Percentiles rank a stretch among this genome's conserved stretches.
Evolutionary conservation across 345 rosid species (phyloP).

Genomic region (Gossypium stocksii): DNA sequence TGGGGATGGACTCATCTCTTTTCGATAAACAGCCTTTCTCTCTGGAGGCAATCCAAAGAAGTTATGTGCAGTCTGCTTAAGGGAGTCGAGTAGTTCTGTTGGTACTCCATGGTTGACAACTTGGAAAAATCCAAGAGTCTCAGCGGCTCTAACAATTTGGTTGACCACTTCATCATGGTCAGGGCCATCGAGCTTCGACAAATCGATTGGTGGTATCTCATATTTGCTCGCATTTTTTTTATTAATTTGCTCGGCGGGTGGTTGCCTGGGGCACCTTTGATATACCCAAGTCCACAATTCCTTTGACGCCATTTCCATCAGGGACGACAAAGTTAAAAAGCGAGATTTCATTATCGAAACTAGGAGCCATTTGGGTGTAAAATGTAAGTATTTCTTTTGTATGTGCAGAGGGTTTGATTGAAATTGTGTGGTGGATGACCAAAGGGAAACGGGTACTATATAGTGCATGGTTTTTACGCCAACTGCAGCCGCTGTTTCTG

Average conservation of each 20-base stretch:
- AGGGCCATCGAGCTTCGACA: background rate
- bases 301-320: constrained; percentile 7
- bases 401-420: background rate
- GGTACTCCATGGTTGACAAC: constrained; percentile 32
- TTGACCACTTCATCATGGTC: constrained; percentile 5
- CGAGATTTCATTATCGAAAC: constrained; percentile 8
- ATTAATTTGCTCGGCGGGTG: constrained; percentile 38
- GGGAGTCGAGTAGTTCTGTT: constrained; percentile 35
- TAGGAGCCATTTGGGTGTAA: background rate
- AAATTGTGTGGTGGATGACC: background rate
- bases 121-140: constrained; percentile 11
- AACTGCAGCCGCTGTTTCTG: no score
- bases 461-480: background rate
- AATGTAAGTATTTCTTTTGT: background rate
- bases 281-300: background rate
- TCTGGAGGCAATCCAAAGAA: constrained; percentile 42
- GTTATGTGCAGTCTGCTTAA: constrained; percentile 38
- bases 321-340: background rate
- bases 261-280: constrained; percentile 16
- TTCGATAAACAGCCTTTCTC: constrained; percentile 37
- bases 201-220: background rate
- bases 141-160: constrained; percentile 7
- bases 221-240: constrained; percentile 14
- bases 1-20: constrained; percentile 47
- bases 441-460: background rate